Conservation (phyloP, 768 basidiomycete species). For the Amanita polypyramis region DNA sequence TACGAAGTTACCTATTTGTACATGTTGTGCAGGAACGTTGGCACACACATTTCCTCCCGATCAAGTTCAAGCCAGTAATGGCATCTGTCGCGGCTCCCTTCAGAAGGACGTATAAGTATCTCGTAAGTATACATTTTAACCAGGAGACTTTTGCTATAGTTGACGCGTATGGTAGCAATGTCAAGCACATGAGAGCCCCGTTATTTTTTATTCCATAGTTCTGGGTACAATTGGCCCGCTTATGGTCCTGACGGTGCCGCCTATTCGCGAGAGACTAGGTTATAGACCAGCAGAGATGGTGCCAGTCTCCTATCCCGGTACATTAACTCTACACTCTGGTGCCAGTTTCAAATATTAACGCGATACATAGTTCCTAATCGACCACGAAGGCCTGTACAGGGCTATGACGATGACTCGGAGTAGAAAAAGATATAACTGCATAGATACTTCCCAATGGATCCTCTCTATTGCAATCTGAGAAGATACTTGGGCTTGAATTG, state of each 20-base stretch:
- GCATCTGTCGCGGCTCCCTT: conserved; percentile 35
- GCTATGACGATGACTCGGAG: conserved; percentile 54
- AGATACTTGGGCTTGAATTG: background rate
- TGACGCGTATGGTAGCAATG: conserved; percentile 52
- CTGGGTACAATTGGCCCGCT: conserved; percentile 70
- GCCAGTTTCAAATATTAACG: conserved; percentile 15
- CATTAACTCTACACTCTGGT: conserved; percentile 19
- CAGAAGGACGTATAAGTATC: conserved; percentile 40
- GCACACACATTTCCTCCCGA: background rate
- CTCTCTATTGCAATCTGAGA: background rate
- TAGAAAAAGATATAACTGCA: conserved; percentile 9
- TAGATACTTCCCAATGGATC: no score
- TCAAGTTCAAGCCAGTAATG: conserved; percentile 19
- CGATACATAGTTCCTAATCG: conserved; percentile 49
- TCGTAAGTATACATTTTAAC: conserved; percentile 20
- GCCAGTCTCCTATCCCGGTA: conserved; percentile 74
- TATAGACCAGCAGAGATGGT: conserved; percentile 58
- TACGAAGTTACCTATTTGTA: conserved; percentile 7
- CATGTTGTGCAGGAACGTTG: background rate
- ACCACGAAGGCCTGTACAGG: conserved; percentile 53
- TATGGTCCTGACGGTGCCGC: conserved; percentile 66
- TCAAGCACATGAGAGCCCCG: conserved; percentile 82
- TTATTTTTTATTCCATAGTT: conserved; percentile 79
- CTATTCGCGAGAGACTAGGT: conserved; percentile 66
- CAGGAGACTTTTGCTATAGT: background rate